Evolutionary conservation across 2,329 filamentous ascomycete species (phyloP).

Genomic region (Thielaviopsis musarum): DNA sequence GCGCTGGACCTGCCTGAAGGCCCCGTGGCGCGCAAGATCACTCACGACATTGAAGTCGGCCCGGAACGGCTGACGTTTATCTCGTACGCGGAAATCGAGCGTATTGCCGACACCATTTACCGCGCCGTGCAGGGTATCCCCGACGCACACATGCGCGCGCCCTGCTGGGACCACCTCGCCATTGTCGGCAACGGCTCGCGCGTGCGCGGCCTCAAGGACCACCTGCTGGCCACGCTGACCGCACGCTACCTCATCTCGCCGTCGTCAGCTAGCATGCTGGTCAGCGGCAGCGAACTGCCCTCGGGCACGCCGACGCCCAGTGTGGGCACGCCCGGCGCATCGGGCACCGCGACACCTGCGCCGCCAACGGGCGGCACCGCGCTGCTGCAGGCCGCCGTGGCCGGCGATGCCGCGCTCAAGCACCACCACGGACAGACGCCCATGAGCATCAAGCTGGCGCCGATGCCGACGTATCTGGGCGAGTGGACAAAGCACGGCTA

Average conservation of each 20-base stretch:
- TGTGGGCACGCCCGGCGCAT: slow-evolving; percentile 71
- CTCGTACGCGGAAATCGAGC: slow-evolving; percentile 57
- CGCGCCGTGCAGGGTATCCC: slow-evolving; percentile 67
- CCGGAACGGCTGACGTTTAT: slow-evolving; percentile 57
- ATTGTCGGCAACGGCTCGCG: slow-evolving; percentile 76
- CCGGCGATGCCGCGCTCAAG: slow-evolving; percentile 40
- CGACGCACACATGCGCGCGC: slow-evolving; percentile 67
- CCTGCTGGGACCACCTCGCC: slow-evolving; percentile 83
- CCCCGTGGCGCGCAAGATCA: slow-evolving; percentile 34
- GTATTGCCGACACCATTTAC: slow-evolving; percentile 71
- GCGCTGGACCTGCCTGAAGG: slow-evolving; percentile 15
- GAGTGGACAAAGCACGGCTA: slow-evolving; percentile 73
- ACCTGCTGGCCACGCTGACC: slow-evolving; percentile 62
- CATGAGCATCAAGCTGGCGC: slow-evolving; percentile 63
- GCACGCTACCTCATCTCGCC: slow-evolving; percentile 82
- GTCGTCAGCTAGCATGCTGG: slow-evolving; percentile 88
- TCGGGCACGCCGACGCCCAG: slow-evolving; percentile 90
- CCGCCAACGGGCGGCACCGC: slow-evolving; percentile 59
- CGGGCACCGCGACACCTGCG: slow-evolving; percentile 35
- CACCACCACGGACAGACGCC: slow-evolving; percentile 56
- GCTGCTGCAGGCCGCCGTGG: slow-evolving; percentile 79
- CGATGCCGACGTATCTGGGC: slow-evolving; percentile 67
- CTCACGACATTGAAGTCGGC: slow-evolving; percentile 59
- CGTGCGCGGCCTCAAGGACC: slow-evolving; percentile 68
- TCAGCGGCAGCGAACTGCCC: slow-evolving; percentile 61